Base-by-base conservation (phyloP, 768 basidiomycete species). In the Neoboletus magnificus region DNA sequence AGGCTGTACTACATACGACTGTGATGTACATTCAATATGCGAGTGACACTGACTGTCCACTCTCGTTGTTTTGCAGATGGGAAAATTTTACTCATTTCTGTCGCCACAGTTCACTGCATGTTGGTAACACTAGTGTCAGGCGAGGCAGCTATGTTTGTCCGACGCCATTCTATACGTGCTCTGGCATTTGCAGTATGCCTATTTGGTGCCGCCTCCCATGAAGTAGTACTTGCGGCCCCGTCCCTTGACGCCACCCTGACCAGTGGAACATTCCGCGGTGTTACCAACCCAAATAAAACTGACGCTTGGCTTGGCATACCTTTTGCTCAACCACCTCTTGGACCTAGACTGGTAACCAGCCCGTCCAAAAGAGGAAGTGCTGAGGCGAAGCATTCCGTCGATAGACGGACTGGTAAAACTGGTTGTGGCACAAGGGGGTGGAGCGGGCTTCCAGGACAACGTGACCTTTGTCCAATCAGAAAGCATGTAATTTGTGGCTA, bases 221-320 rank as follows among this genome's bases (percentile, higher is more conserved):
- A 27, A 52, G 20, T 22, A 11, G 20, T 23, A 5, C 37, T 47
- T 10, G 48, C 5, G n/a, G 20, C 10, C 13, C 8, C 42, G 7
- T 58, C 56, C 20, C 56, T 60, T n/a, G 75, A 79, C 18, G 71
- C 82, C 16, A 57, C 51, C 5, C 60, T 80, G 10, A 71, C 66
- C 10, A 75, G 72, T 8, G 83, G 83, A 5, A 74, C 69, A 0
- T 82, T 82, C 56, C 76, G 74, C 3, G 83, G 82, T 10, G 57
- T 78, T 4, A 54, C 71, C 9, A 74, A 73, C 13, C 44, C 69
- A 0, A 77, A 78, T 44, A 77, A 76, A 10, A 77, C 77, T 12
- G 80, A 85, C 12, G 73, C 74, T 63, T 87, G 83, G 78, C 73
- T 85, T 13, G 84, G 84, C 3, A 77, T 88, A 33, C 85, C 80